Conservation (phyloP, 768 basidiomycete species). For the Lentinula lateritia region DNA sequence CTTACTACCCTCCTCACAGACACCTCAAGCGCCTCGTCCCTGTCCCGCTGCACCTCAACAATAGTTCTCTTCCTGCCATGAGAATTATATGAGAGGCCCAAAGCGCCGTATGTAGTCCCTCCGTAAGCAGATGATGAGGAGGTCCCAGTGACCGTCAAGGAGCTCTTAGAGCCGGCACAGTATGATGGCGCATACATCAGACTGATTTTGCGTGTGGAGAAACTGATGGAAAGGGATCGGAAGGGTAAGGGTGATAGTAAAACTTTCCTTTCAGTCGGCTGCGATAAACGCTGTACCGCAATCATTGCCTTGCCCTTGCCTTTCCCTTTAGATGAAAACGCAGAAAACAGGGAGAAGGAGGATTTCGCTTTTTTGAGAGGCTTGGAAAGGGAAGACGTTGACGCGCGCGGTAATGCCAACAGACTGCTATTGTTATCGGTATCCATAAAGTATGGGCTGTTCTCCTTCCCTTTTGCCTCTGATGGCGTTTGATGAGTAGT, state of each 20-base stretch:
- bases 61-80: constrained; percentile 40
- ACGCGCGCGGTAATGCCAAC: not conserved
- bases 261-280: not conserved
- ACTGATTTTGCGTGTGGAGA: constrained; percentile 36
- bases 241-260: constrained; percentile 28
- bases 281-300: not conserved
- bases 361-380: constrained; percentile 1
- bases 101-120: constrained; percentile 4
- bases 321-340: not conserved
- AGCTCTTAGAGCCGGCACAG: not conserved
- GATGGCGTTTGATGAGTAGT: not conserved
- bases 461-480: not conserved
- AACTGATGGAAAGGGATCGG: constrained; percentile 30
- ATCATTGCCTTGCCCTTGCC: not conserved
- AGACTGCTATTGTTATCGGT: not conserved
- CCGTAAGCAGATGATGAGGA: not conserved
- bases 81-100: not conserved
- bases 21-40: constrained; percentile 52
- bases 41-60: constrained; percentile 42
- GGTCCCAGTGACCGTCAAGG: constrained; percentile 3
- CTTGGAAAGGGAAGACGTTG: not conserved
- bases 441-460: not conserved
- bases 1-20: constrained; percentile 47
- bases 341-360: not conserved
- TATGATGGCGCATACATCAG: constrained; percentile 22